Base-by-base conservation (phyloP, 805 yeast species). In the Saccharomyces jurei region DNA sequence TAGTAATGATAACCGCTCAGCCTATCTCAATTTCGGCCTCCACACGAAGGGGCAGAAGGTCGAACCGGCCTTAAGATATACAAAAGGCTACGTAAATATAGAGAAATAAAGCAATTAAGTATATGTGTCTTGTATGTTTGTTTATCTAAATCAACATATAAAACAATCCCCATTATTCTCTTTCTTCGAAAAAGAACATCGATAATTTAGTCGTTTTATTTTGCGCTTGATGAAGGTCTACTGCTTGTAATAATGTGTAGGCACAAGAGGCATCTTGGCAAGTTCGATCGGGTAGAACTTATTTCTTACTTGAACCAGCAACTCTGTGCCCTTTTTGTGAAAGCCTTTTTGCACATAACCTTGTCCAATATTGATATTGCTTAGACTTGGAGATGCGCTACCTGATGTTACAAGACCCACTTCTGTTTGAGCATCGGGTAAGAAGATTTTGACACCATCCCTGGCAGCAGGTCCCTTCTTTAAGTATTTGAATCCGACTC, bases 401-500 rank as follows among this genome's bases (percentile, higher is more conserved):
- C 88, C 88, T 1, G 85, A 80, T 2, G 87, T 82, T 6, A 73
- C 83, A 56, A 55, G 67, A 60, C 71, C 78, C 54, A 67, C 86
- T 78, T 49, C 84, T 78, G 67, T 82, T 36, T 76, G 75, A 30
- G 76, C 73, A 25, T 83, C 83, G 28, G 79, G 81, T n/a, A 67
- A 70, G 59, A 77, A 84, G 13, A 92, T 79, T 62, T 81, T 81
- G 60, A 81, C 76, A 9, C 87, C 89, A 27, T 84, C 86, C 71
- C 99, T 83, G 31, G 98, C 97, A 1, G 99, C 89, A 10, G 98
- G 97, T 1, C 98, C 97, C 59, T 77, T 79, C 6, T 85, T 81
- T 11, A 72, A 69, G 46, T 78, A 68, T 51, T 66, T 69, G 62
- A 87, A 77, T 2, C 97, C 98, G 13, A 89, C 86, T 65, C 99